Evolutionary conservation across 352 stramenopile genomes (phyloP).

Genomic region (Globisporangium heterothallicum): DNA sequence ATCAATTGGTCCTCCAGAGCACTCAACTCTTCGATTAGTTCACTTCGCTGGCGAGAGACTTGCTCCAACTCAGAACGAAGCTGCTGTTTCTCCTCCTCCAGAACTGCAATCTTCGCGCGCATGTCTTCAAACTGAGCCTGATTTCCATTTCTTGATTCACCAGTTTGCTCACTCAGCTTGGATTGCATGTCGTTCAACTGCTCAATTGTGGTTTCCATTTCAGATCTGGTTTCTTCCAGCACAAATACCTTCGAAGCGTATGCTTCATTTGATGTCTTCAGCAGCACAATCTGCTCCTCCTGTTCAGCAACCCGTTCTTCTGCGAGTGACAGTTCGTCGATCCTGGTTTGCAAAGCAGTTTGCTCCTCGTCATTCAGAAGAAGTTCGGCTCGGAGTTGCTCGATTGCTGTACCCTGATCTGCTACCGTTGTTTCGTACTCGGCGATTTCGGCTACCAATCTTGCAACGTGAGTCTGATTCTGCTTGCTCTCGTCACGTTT

Average conservation of each 20-base stretch:
- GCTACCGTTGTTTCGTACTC: slow-evolving; percentile 16
- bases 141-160: background rate
- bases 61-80: slow-evolving; percentile 25
- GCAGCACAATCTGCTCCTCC: background rate
- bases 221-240: slow-evolving; percentile 4
- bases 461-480: background rate
- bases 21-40: slow-evolving; percentile 41
- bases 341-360: slow-evolving; percentile 5
- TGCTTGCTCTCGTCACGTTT: slow-evolving; percentile 18
- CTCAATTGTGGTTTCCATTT: slow-evolving; percentile 1
- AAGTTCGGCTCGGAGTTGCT: slow-evolving; percentile 12
- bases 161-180: background rate
- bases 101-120: background rate
- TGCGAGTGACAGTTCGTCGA: slow-evolving; percentile 18
- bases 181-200: background rate
- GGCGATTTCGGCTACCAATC: slow-evolving; percentile 6
- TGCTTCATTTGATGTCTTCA: background rate
- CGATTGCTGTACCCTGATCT: slow-evolving; percentile 11
- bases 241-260: slow-evolving; percentile 5
- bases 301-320: slow-evolving; percentile 9
- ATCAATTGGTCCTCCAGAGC: slow-evolving; percentile 43
- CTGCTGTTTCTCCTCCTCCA: slow-evolving; percentile 19
- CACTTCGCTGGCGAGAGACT: slow-evolving; percentile 24
- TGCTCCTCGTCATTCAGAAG: slow-evolving; percentile 10
- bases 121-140: background rate